phyloP scores from a whole-genome alignment of 768 basidiomycete species.

The Gautieria morchelliformis region DNA sequence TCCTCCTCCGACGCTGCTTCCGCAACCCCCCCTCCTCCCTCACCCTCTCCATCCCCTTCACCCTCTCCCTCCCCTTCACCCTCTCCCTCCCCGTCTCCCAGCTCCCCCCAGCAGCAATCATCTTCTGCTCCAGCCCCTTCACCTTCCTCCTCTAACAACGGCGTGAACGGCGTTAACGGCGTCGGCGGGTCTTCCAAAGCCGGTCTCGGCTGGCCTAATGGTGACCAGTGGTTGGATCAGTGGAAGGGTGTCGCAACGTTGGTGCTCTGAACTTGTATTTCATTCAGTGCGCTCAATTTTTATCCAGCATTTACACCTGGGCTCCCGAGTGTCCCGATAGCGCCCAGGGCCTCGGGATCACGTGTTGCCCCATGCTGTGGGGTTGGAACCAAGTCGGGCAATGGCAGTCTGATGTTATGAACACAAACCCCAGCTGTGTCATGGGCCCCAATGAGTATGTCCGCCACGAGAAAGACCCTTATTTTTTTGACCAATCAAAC shows the following conservation, averaged over 20 bases:
- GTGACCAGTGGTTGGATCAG: not conserved
- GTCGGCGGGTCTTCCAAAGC: constrained; percentile 4
- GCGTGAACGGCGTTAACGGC: too few species aligned
- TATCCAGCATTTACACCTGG: constrained; percentile 56
- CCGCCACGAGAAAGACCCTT: not conserved
- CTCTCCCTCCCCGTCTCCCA: constrained; percentile 13
- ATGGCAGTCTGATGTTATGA: constrained; percentile 38
- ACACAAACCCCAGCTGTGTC: constrained; percentile 39
- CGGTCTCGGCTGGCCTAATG: not conserved
- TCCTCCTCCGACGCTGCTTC: too few species aligned
- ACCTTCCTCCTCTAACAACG: constrained; percentile 7
- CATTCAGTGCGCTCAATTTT: not conserved
- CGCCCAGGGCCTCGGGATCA: constrained; percentile 36
- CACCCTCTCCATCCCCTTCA: constrained; percentile 12
- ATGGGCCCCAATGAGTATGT: constrained; percentile 71
- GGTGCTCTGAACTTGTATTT: not conserved
- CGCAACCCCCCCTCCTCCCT: constrained; percentile 8
- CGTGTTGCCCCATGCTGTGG: constrained; percentile 65
- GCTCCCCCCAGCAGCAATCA: constrained; percentile 18
- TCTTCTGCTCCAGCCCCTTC: constrained; percentile 7
- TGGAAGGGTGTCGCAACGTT: constrained; percentile 11
- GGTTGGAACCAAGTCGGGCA: constrained; percentile 36
- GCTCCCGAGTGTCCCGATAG: constrained; percentile 36
- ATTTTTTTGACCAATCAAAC: constrained; percentile 17
- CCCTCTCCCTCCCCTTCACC: constrained; percentile 12